These are phyloP conservation scores for Cornus florida DNA, from an alignment of 148 eudicot species.

Conservation along the genomic window DNA sequence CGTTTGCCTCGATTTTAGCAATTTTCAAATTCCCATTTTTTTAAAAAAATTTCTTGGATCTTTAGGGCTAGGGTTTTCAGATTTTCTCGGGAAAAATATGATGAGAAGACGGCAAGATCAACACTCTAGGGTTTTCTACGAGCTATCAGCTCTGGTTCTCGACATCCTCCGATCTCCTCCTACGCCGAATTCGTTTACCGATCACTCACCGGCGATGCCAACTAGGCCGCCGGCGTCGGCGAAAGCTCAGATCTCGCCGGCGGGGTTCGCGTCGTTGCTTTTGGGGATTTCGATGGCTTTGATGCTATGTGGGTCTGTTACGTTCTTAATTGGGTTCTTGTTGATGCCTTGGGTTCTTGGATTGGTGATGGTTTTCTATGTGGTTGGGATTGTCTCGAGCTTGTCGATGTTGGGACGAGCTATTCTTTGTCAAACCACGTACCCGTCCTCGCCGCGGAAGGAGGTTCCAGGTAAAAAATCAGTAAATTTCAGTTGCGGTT, in stretches of 20 bases:
- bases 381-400: slow-evolving; percentile 73
- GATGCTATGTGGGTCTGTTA: slow-evolving; percentile 97
- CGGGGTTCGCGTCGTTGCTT: slow-evolving; percentile 92
- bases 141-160: slow-evolving; percentile 65
- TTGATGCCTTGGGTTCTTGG: slow-evolving; percentile 97
- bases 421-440: slow-evolving; percentile 47
- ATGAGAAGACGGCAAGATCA: slow-evolving; percentile 42
- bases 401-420: slow-evolving; percentile 68
- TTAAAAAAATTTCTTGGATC: not conserved
- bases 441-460: slow-evolving; percentile 52
- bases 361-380: slow-evolving; percentile 72
- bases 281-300: slow-evolving; percentile 76
- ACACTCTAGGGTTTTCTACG: slow-evolving; percentile 60
- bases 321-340: slow-evolving; percentile 88
- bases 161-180: slow-evolving; percentile 73
- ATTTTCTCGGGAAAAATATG: slow-evolving; percentile 18
- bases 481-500: not conserved
- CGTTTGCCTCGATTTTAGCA: slow-evolving; percentile 34
- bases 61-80: not conserved
- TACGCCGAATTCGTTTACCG: slow-evolving; percentile 41
- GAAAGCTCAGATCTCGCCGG: slow-evolving; percentile 63
- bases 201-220: not conserved
- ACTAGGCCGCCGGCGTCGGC: slow-evolving; percentile 1
- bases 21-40: not conserved
- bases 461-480: slow-evolving; percentile 49